Percentiles rank a stretch among this genome's conserved stretches.
Evolutionary conservation across 2,329 filamentous ascomycete genomes (phyloP).

Genomic region (Botrytis galanthina): DNA sequence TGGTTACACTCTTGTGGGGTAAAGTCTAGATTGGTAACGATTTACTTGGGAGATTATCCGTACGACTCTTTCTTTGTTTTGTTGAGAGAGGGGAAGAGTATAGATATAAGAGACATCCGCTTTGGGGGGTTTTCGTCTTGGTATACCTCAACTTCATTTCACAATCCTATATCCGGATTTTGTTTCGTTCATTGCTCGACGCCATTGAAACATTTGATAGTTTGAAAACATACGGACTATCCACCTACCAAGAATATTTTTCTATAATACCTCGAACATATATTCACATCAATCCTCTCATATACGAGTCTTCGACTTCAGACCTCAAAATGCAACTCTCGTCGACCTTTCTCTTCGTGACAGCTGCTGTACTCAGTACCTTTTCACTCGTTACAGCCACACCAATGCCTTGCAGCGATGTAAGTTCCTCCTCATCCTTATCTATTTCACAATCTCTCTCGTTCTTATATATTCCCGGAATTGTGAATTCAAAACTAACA

Average conservation of each 20-base stretch:
- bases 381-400: constrained; percentile 12
- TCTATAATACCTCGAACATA: not conserved
- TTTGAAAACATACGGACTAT: not conserved
- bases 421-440: not conserved
- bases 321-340: constrained; percentile 10
- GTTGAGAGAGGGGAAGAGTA: not conserved
- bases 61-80: constrained; percentile 7
- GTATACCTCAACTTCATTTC: not conserved
- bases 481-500: not conserved
- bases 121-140: not conserved
- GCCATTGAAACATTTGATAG: not conserved
- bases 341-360: constrained; percentile 12
- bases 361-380: constrained; percentile 4
- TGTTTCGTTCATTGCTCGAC: not conserved
- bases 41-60: not conserved
- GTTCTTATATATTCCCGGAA: not conserved
- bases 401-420: constrained; percentile 18
- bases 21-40: not conserved
- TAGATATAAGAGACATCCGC: constrained; percentile 6
- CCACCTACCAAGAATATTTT: not conserved
- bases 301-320: not conserved
- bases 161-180: not conserved
- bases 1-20: not conserved
- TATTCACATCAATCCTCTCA: not conserved
- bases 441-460: not conserved